Evolutionary conservation across 1,139 yeast genomes (phyloP), one percentile per base, ranked within the genome.

Genomic region (Pichia sp.): DNA sequence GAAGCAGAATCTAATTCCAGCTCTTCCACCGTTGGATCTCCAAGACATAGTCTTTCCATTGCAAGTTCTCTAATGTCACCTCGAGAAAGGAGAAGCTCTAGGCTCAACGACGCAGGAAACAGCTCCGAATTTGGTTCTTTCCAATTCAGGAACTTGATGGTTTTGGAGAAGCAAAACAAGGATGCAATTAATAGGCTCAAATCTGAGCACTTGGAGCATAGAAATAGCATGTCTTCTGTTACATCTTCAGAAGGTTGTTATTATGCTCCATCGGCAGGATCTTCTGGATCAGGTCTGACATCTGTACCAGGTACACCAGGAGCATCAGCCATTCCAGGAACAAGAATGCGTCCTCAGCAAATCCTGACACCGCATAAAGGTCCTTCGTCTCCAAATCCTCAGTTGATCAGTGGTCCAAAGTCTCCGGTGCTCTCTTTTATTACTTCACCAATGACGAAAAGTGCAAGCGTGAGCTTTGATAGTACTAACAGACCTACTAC

Each of bases 111-210:
- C 45, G 64, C 69, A 3, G 60, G 71, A 3, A 67, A 74, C 32
- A 44, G 48, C 7, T 74, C 77, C 22, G 97, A 88, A 50, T 93
- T 91, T 69, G 99, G 99, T 0, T 80, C 93, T 3, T 93, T 93
- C 58, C 80, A 85, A 43, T 93, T 85, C 60, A 70, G 96, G 49
- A 93, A 93, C 55, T 63, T 93, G 44, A 79, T 91, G 11, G 93
- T 93, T 5, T 67, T 93, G 44, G 98, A 91, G 50, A 84, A 83
- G 52, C 97, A 96, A 14, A 93, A 93, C 53, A 86, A 85, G 54
- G 97, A 88, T 58, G 88, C 85, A 13, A 85, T 93, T 41, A 84
- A 84, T 52, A 65, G 95, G 45, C 69, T 93, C 51, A 84, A 86
- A 52, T 78, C 70, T 31, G 97, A 91, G 55, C 95, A 85, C 58